Percentiles rank a stretch among this genome's conserved stretches.
Conservation (phyloP, 1,139 yeast species). For the Hansenula sp. region DNA sequence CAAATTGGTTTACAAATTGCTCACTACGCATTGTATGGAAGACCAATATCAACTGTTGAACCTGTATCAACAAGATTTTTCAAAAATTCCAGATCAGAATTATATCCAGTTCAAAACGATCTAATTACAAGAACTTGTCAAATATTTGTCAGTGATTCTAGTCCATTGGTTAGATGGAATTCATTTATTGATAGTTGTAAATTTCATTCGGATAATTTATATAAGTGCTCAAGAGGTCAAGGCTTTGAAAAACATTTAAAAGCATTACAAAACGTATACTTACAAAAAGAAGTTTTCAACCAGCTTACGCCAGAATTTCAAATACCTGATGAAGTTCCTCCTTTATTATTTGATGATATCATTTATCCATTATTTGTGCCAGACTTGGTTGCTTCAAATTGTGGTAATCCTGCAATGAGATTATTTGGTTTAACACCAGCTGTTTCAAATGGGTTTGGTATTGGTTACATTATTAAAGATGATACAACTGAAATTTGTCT, state of each 20-base stretch:
- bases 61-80: slow-evolving; percentile 71
- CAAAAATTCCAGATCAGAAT: slow-evolving; percentile 63
- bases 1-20: slow-evolving; percentile 69
- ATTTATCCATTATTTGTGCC: slow-evolving; percentile 43
- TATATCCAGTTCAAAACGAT: slow-evolving; percentile 60
- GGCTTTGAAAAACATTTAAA: slow-evolving; percentile 73
- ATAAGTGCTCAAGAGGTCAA: slow-evolving; percentile 51
- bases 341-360: slow-evolving; percentile 23
- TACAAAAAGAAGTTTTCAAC: slow-evolving; percentile 39
- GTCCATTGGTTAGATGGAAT: slow-evolving; percentile 43
- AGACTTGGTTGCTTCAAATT: slow-evolving; percentile 48
- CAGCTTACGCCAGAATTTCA: slow-evolving; percentile 32
- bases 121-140: slow-evolving; percentile 51
- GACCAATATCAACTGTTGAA: slow-evolving; percentile 60
- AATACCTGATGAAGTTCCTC: slow-evolving; percentile 20
- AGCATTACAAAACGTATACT: slow-evolving; percentile 51
- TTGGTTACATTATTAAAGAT: slow-evolving; percentile 69
- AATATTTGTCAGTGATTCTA: slow-evolving; percentile 50
- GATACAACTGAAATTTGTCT: slow-evolving; percentile 60
- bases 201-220: slow-evolving; percentile 44
- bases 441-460: slow-evolving; percentile 68
- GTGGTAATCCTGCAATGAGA: slow-evolving; percentile 75
- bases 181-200: slow-evolving; percentile 48
- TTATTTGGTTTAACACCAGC: slow-evolving; percentile 78
- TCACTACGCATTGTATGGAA: slow-evolving; percentile 70